phyloP scores from a whole-genome alignment of 2,329 filamentous ascomycete genomes.

The Cladosporium cucumerinum region DNA sequence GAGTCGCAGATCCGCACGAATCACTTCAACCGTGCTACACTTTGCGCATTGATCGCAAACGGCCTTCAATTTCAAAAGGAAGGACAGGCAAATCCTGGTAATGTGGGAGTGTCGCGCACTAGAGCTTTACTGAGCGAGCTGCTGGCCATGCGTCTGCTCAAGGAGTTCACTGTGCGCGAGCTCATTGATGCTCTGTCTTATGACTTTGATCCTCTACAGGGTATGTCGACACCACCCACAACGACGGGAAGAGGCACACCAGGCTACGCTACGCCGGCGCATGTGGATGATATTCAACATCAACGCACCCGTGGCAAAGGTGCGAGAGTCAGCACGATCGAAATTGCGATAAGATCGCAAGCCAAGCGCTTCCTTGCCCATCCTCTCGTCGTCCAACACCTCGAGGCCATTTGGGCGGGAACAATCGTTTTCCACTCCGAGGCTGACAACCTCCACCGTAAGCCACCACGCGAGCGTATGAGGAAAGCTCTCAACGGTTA shows the following conservation, averaged over 20 bases:
- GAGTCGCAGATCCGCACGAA: conserved; percentile 80
- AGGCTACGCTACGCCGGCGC: conserved; percentile 13
- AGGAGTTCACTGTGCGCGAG: conserved; percentile 84
- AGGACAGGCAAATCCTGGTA: conserved; percentile 74
- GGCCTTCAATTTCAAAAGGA: conserved; percentile 92
- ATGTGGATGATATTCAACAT: conserved; percentile 27
- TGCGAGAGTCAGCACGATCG: conserved; percentile 81
- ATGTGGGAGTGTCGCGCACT: conserved; percentile 77
- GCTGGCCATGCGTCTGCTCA: conserved; percentile 81
- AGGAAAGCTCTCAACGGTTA: conserved; percentile 31
- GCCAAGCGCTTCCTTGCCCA: conserved; percentile 91
- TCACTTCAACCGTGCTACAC: conserved; percentile 79
- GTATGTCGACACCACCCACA: conserved; percentile 54
- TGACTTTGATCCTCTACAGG: conserved; percentile 90
- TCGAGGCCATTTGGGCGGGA: conserved; percentile 97
- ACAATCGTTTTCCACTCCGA: conserved; percentile 91
- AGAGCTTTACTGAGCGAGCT: conserved; percentile 87
- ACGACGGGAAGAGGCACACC: conserved; percentile 34
- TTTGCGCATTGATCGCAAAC: conserved; percentile 91
- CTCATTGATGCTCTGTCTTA: conserved; percentile 92
- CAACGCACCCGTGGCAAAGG: conserved; percentile 54
- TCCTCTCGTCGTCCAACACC: conserved; percentile 84
- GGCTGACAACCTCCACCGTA: conserved; percentile 77
- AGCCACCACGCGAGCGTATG: conserved; percentile 33
- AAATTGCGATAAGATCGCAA: conserved; percentile 88